These are phyloP conservation scores for Amaranthus palmeri DNA, from an alignment of 148 eudicot genomes.

Conservation along the genomic window DNA sequence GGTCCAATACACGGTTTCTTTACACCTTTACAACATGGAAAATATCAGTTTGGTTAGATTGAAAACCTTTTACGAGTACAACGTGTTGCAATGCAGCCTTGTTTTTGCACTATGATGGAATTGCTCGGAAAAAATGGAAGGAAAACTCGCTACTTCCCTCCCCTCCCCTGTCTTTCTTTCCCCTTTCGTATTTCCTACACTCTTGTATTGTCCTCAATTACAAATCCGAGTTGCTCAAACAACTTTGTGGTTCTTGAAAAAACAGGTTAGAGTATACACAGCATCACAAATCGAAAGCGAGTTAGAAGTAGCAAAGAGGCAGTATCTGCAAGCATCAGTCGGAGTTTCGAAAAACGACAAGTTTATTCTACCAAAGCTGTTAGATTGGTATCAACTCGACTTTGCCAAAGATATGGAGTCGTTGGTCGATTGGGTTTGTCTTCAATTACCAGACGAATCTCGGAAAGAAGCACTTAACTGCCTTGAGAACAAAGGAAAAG, in stretches of 20 bases:
- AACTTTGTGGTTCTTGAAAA: neutral
- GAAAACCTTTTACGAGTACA: too few species aligned
- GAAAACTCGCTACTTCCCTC: too few species aligned
- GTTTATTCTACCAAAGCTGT: constrained; percentile 65
- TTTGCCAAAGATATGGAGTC: constrained; percentile 78
- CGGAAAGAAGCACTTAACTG: constrained; percentile 42
- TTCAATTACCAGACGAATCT: constrained; percentile 66
- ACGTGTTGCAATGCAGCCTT: too few species aligned
- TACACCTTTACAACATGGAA: too few species aligned
- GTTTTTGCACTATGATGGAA: too few species aligned
- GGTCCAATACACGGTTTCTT: too few species aligned
- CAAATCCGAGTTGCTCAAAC: neutral
- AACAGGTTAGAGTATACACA: constrained; percentile 78
- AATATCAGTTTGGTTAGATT: too few species aligned
- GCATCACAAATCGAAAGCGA: constrained; percentile 78
- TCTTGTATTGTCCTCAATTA: neutral
- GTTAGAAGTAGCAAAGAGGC: constrained; percentile 75
- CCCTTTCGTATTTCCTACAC: too few species aligned
- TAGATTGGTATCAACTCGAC: constrained; percentile 84
- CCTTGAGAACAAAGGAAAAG: constrained; percentile 38
- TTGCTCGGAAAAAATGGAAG: too few species aligned
- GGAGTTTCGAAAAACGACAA: constrained; percentile 46
- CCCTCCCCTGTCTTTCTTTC: too few species aligned
- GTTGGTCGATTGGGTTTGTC: constrained; percentile 87
- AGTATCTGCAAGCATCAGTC: constrained; percentile 73